These are phyloP conservation scores for Fusarium solani-melongenae DNA, from an alignment of 2,329 filamentous ascomycete species.

Conservation along the genomic window DNA sequence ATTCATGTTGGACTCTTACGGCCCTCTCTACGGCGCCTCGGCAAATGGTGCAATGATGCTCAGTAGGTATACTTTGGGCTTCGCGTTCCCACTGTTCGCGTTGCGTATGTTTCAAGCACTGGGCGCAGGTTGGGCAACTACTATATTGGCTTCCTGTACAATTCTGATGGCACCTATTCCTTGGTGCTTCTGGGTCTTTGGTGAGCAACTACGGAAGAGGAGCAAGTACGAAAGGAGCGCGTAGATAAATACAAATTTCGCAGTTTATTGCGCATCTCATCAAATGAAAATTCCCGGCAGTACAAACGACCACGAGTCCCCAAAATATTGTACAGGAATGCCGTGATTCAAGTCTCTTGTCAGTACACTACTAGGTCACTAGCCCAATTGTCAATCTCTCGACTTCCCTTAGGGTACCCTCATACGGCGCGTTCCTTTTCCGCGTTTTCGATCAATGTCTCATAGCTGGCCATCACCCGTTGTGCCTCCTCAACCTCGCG, in stretches of 20 bases:
- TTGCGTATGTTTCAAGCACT: conserved; percentile 26
- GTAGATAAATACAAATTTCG: background rate
- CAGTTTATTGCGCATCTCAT: too few relatives aligned
- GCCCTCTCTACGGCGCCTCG: conserved; percentile 17
- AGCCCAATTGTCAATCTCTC: too few relatives aligned
- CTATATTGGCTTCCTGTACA: conserved; percentile 1
- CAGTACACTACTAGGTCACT: too few relatives aligned
- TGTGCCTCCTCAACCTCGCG: background rate
- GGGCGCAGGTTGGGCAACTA: conserved; percentile 22
- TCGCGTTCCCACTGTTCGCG: conserved; percentile 23
- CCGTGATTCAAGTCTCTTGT: too few relatives aligned
- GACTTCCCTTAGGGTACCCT: too few relatives aligned
- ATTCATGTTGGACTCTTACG: conserved; percentile 29
- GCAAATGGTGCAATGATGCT: conserved; percentile 28
- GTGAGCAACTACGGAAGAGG: background rate
- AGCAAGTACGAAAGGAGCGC: conserved; percentile 26
- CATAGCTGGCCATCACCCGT: background rate
- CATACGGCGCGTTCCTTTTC: background rate
- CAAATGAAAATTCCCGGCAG: too few relatives aligned
- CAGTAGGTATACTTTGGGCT: conserved; percentile 23
- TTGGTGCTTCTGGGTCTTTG: conserved; percentile 26
- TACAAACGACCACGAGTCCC: too few relatives aligned
- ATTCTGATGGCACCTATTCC: conserved; percentile 28
- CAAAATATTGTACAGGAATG: too few relatives aligned
- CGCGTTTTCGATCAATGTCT: background rate